These are phyloP conservation scores for Penicillium sp. DNA, from an alignment of 2,329 filamentous ascomycete species.

Conservation along the genomic window DNA sequence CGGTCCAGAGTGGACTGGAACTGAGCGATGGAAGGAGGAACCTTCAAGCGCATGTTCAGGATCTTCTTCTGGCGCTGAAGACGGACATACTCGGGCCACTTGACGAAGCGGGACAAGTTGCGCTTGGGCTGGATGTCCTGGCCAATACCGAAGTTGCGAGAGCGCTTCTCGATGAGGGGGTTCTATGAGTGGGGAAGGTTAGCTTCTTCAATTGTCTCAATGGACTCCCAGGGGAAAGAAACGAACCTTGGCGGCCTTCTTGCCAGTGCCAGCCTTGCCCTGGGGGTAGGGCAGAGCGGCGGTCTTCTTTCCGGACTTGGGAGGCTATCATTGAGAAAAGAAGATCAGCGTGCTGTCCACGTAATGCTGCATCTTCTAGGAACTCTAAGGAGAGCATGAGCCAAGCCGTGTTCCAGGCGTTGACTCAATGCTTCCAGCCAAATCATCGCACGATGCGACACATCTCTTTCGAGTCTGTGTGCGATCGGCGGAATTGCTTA, in stretches of 20 bases:
- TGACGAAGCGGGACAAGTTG: conserved; percentile 97
- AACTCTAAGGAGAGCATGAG: conserved; percentile 77
- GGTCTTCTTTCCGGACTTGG: conserved; percentile 95
- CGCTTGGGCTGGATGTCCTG: conserved; percentile 97
- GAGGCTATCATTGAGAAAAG: conserved; percentile 99
- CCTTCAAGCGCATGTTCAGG: conserved; percentile 97
- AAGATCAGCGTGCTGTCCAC: conserved; percentile 84
- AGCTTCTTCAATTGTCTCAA: conserved; percentile 10
- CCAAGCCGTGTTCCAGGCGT: conserved; percentile 52
- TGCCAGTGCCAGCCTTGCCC: conserved; percentile 77
- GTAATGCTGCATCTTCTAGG: conserved; percentile 71
- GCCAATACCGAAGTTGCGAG: conserved; percentile 97
- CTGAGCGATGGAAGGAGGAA: conserved; percentile 93
- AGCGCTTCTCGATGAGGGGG: conserved; percentile 97
- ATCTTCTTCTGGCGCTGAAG: conserved; percentile 95
- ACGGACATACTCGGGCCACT: conserved; percentile 99
- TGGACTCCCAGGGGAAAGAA: conserved; percentile 15
- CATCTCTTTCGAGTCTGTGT: conserved; percentile 31
- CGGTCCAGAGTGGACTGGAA: conserved; percentile 96
- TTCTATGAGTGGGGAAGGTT: conserved; percentile 58
- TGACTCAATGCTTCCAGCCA: conserved; percentile 53
- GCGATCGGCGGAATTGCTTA: conserved; percentile 40
- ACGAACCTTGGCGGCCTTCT: conserved; percentile 96
- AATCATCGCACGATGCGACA: conserved; percentile 41
- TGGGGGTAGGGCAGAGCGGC: conserved; percentile 95